Percentiles rank a stretch among this genome's conserved stretches.
Evolutionary conservation across 2,329 filamentous ascomycete genomes (phyloP).

Genomic region (Cordyceps cicadae): DNA sequence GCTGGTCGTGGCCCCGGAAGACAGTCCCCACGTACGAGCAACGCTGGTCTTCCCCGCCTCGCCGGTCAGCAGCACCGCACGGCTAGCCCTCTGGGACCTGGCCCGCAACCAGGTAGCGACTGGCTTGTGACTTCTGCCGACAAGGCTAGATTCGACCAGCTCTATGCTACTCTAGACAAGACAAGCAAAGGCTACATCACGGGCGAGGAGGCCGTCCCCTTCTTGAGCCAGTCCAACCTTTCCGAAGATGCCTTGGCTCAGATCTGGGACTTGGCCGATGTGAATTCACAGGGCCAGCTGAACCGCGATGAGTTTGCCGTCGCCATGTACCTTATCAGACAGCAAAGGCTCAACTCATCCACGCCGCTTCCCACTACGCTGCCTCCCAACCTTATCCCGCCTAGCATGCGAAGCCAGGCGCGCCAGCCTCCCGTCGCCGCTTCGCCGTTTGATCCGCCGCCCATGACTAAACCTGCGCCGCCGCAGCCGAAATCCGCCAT

Average conservation of each 20-base stretch:
- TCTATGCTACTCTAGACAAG: constrained; percentile 80
- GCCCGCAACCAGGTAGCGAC: constrained; percentile 37
- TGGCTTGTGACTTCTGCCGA: constrained; percentile 81
- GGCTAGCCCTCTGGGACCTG: constrained; percentile 47
- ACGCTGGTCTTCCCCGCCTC: constrained; percentile 68
- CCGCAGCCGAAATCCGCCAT: constrained; percentile 68
- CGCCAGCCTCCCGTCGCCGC: constrained; percentile 26
- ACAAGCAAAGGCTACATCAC: constrained; percentile 74
- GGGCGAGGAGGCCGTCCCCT: constrained; percentile 87
- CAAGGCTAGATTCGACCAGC: constrained; percentile 78
- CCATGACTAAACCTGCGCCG: constrained; percentile 28
- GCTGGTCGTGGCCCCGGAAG: constrained; percentile 51
- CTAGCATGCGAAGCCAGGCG: constrained; percentile 65
- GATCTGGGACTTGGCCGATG: constrained; percentile 95
- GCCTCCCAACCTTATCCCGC: constrained; percentile 75
- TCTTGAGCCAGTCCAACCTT: constrained; percentile 86
- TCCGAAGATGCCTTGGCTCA: constrained; percentile 83
- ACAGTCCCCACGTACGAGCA: constrained; percentile 43
- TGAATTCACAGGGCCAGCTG: constrained; percentile 79
- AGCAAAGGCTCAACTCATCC: constrained; percentile 66
- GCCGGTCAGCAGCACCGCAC: constrained; percentile 64
- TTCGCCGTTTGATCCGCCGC: constrained; percentile 45
- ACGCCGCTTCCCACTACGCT: constrained; percentile 64
- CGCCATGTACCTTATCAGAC: constrained; percentile 92
- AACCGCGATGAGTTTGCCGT: constrained; percentile 90